Percentiles rank a stretch among this genome's conserved stretches.
Conservation (phyloP, 2,329 filamentous ascomycete genomes). For the Paecilomyces sp. region DNA sequence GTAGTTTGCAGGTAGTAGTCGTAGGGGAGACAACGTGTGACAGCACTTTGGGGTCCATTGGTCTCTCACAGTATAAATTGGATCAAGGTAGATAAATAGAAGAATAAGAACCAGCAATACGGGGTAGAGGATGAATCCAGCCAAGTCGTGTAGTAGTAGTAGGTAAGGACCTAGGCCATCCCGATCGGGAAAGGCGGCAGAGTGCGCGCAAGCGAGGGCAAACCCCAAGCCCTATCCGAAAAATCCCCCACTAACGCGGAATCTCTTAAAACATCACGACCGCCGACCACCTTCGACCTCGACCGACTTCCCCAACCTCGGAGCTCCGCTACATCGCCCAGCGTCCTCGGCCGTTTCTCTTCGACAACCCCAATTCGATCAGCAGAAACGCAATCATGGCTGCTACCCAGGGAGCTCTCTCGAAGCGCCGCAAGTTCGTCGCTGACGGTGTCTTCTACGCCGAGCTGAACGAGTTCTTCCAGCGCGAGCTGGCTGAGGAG, state of each 20-base stretch:
- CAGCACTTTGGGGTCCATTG: too few species aligned
- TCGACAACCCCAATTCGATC: slow-evolving; percentile 25
- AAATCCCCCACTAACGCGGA: slow-evolving; percentile 34
- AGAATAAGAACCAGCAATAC: not conserved
- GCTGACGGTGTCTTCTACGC: slow-evolving; percentile 99
- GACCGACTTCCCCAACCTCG: slow-evolving; percentile 20
- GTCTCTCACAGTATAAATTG: not conserved
- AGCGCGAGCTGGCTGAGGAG: slow-evolving; percentile 99
- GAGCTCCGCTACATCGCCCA: slow-evolving; percentile 15
- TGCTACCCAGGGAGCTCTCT: slow-evolving; percentile 45
- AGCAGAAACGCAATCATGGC: slow-evolving; percentile 40
- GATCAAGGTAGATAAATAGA: not conserved
- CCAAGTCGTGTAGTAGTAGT: not conserved
- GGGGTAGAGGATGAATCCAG: not conserved
- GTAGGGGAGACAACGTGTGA: not conserved
- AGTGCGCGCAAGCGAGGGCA: slow-evolving; percentile 26
- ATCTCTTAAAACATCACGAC: slow-evolving; percentile 23
- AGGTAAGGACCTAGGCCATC: not conserved
- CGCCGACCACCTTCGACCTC: slow-evolving; percentile 20
- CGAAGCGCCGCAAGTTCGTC: slow-evolving; percentile 64
- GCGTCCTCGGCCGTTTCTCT: slow-evolving; percentile 21
- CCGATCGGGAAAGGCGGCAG: slow-evolving; percentile 15
- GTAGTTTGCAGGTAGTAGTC: not conserved
- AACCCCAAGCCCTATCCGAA: slow-evolving; percentile 32
- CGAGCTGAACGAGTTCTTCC: slow-evolving; percentile 99